Base-by-base conservation (phyloP, 2,329 filamentous ascomycete species). In the Grosmannia clavigera region DNA sequence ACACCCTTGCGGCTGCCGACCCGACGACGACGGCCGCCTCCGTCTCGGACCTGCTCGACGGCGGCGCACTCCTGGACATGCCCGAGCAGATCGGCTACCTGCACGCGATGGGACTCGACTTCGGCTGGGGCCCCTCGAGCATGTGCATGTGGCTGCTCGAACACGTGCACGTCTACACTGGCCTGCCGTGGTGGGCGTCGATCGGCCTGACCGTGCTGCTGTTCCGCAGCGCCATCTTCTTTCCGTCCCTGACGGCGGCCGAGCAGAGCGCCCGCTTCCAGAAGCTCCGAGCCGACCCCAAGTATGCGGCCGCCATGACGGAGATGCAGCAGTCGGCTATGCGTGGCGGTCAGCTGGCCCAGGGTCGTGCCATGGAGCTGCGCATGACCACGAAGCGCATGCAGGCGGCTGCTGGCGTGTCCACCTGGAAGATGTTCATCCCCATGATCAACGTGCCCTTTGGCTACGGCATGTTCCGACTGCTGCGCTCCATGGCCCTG, bases 1-100 rank as follows among this genome's bases (percentile, higher is more conserved):
- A 61, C 31, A 35, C 60, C 35, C 35, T 63, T 35, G 31, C 60
- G 16, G 60, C 60, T 35, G 53, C 65, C 14, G 53, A 60, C 46
- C 25, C 54, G 5, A 25, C 54, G 16, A 5, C 53, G 19, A 27
- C 60, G 48, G 55, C 61, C 51, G 22, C 22, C 22, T 56, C 61
- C 22, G 63, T 51, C 11, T 33, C 55, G 2, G 51, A 48, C 43
- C 56, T 74, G 33, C 69, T 73, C 57, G 70, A 71, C 56, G 68
- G 71, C 61, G 62, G 63, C 12, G 74, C 78, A 59, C 72, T 82
- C 59, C 77, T 84, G 62, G 74, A 80, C 63, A 81, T 90, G 64
- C 83, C 87, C 43, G 87, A 92, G 68, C 78, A 83, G 57, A 82
- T 95, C 61, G 94, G 94, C 63, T 96, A 92, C 68, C 77, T 99